These are phyloP conservation scores for Citrullus mucosospermus DNA, from an alignment of 306 rosid genomes.

Conservation along the genomic window DNA sequence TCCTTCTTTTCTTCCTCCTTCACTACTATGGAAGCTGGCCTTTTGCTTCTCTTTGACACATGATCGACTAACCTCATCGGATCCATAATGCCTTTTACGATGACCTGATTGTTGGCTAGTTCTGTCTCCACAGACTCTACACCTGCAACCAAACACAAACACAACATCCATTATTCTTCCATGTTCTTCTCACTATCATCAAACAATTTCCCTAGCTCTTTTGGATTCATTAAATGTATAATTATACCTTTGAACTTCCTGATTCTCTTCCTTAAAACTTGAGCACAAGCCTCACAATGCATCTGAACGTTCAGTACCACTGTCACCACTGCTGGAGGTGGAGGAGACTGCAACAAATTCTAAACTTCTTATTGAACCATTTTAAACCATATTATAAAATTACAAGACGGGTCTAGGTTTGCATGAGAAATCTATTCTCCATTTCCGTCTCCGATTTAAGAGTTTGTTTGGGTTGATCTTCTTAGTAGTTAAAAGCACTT, in stretches of 20 bases:
- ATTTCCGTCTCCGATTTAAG: background rate
- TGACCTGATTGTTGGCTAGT: constrained; percentile 43
- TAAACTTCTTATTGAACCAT: background rate
- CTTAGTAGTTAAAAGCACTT: too few relatives aligned
- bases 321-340: constrained; percentile 49
- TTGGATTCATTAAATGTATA: background rate
- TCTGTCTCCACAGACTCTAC: constrained; percentile 87
- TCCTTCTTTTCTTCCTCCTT: constrained; percentile 43
- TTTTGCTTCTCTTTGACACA: constrained; percentile 55
- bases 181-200: background rate
- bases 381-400: background rate
- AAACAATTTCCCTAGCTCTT: background rate
- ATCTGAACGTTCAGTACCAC: constrained; percentile 50
- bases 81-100: constrained; percentile 66
- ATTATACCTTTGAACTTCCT: constrained; percentile 67
- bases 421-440: background rate
- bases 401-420: background rate
- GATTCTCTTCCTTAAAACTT: constrained; percentile 52
- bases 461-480: too few relatives aligned
- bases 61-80: constrained; percentile 48
- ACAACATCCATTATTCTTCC: background rate
- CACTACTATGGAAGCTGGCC: constrained; percentile 50
- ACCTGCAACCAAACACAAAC: constrained; percentile 29
- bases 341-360: constrained; percentile 19
- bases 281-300: constrained; percentile 98